Percentiles rank a stretch among this genome's conserved stretches.
Evolutionary conservation across 1,284 basidiomycete species (phyloP).

Genomic region (Flammula alnicola): DNA sequence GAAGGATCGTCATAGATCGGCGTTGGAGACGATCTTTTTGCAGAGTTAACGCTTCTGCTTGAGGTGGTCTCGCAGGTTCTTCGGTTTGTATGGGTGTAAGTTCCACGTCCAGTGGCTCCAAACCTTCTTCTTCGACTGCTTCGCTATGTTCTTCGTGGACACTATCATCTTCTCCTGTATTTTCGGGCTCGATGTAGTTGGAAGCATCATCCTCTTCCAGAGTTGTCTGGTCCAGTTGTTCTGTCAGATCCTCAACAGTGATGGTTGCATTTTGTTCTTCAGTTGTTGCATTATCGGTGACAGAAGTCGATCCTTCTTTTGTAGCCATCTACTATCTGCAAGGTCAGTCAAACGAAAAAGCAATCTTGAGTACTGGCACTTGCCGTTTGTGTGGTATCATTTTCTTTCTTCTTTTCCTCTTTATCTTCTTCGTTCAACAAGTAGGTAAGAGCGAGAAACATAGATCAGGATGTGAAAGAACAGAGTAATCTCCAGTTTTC

Average conservation of each 20-base stretch:
- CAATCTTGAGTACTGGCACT: conserved; percentile 9
- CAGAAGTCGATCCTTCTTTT: conserved; percentile 1
- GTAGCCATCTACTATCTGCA: conserved; percentile 20
- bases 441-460: conserved; percentile 90
- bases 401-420: conserved; percentile 51
- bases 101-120: conserved; percentile 53
- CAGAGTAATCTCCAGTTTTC: conserved; percentile 96
- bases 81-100: conserved; percentile 44
- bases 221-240: conserved; percentile 21
- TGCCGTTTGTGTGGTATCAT: conserved; percentile 30
- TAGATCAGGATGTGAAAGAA: conserved; percentile 91
- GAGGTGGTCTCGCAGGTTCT: conserved; percentile 11
- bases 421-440: conserved; percentile 72
- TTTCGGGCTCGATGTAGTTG: background rate
- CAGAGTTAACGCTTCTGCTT: conserved; percentile 8
- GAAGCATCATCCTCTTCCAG: conserved; percentile 9
- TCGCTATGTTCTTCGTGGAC: conserved; percentile 24
- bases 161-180: conserved; percentile 11
- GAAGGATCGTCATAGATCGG: conserved; percentile 55
- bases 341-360: conserved; percentile 5
- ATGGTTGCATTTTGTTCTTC: conserved; percentile 7
- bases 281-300: background rate
- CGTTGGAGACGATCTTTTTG: conserved; percentile 8
- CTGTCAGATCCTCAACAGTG: conserved; percentile 28
- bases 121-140: conserved; percentile 30